These are phyloP conservation scores for Isoetes taiwanensis DNA, from an alignment of 75 land plant species.

Conservation along the genomic window DNA sequence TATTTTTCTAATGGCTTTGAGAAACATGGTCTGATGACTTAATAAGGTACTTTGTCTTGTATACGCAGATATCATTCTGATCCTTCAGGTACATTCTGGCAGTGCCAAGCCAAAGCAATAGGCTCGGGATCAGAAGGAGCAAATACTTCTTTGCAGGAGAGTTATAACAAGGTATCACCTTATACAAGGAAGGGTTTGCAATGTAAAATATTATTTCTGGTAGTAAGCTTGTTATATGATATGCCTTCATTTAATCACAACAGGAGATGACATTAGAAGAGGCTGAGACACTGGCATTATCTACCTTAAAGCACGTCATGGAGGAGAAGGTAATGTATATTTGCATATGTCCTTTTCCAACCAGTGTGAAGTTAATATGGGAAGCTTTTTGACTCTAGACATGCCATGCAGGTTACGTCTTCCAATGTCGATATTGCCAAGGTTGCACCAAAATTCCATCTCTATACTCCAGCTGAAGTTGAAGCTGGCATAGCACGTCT, in stretches of 20 bases:
- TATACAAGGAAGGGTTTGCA: too few relatives aligned
- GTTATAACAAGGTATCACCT: constrained; percentile 85
- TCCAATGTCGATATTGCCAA: constrained; percentile 95
- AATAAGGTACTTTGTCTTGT: too few relatives aligned
- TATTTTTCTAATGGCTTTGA: background rate
- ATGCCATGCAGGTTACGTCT: constrained; percentile 79
- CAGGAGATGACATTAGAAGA: constrained; percentile 80
- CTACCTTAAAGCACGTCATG: constrained; percentile 92
- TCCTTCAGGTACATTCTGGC: constrained; percentile 98
- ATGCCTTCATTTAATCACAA: too few relatives aligned
- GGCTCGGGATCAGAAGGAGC: constrained; percentile 98
- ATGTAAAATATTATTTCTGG: too few relatives aligned
- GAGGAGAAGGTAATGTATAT: constrained; percentile 61
- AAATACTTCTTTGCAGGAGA: constrained; percentile 85
- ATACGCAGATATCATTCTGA: constrained; percentile 76
- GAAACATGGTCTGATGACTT: background rate
- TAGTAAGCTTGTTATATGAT: too few relatives aligned
- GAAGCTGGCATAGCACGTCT: constrained; percentile 78
- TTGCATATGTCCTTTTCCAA: too few relatives aligned
- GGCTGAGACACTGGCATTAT: constrained; percentile 80
- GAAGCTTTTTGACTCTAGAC: too few relatives aligned
- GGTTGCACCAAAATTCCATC: constrained; percentile 81
- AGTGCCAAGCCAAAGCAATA: constrained; percentile 91
- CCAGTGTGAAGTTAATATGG: too few relatives aligned
- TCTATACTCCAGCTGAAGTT: constrained; percentile 80